Conservation (phyloP, 2,329 filamentous ascomycete species). For the Alternaria atra region DNA sequence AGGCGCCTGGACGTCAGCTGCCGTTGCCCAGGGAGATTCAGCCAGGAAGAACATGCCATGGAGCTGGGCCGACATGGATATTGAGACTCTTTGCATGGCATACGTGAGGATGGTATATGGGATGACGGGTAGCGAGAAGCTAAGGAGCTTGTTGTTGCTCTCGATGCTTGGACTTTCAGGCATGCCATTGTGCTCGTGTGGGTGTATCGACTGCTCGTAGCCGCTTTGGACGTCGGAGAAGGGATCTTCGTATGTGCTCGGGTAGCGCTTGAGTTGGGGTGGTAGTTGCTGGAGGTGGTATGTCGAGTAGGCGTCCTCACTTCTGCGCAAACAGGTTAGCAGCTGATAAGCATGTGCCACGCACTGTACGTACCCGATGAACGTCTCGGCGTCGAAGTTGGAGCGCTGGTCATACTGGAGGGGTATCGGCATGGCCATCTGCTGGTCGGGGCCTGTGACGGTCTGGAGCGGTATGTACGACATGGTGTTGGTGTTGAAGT, state of each 20-base stretch:
- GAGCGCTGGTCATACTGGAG: slow-evolving; percentile 66
- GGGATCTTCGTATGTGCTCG: slow-evolving; percentile 60
- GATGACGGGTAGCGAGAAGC: slow-evolving; percentile 59
- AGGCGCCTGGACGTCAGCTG: slow-evolving; percentile 62
- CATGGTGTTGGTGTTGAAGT: slow-evolving; percentile 69
- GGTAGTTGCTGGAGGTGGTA: slow-evolving; percentile 54
- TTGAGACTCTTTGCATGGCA: slow-evolving; percentile 66
- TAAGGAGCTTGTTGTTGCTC: slow-evolving; percentile 67
- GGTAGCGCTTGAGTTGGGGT: slow-evolving; percentile 59
- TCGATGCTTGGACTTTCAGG: slow-evolving; percentile 67
- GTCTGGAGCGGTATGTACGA: slow-evolving; percentile 67
- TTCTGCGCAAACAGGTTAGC: slow-evolving; percentile 52
- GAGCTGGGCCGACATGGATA: slow-evolving; percentile 77
- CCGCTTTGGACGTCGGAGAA: slow-evolving; percentile 62
- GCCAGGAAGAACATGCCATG: slow-evolving; percentile 91
- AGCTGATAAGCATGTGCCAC: slow-evolving; percentile 12
- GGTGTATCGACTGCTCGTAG: slow-evolving; percentile 56
- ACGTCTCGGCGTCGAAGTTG: slow-evolving; percentile 68
- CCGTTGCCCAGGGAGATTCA: slow-evolving; percentile 73
- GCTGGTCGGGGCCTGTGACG: slow-evolving; percentile 55
- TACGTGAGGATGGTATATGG: slow-evolving; percentile 73
- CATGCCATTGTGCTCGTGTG: slow-evolving; percentile 55
- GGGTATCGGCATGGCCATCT: slow-evolving; percentile 54
- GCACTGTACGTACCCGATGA: slow-evolving; percentile 62
- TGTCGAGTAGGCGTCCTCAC: slow-evolving; percentile 60